Evolutionary conservation across 176 grass and related monocot genomes (phyloP), one percentile per base, ranked within the genome.

Genomic region (Ensete glaucum): DNA sequence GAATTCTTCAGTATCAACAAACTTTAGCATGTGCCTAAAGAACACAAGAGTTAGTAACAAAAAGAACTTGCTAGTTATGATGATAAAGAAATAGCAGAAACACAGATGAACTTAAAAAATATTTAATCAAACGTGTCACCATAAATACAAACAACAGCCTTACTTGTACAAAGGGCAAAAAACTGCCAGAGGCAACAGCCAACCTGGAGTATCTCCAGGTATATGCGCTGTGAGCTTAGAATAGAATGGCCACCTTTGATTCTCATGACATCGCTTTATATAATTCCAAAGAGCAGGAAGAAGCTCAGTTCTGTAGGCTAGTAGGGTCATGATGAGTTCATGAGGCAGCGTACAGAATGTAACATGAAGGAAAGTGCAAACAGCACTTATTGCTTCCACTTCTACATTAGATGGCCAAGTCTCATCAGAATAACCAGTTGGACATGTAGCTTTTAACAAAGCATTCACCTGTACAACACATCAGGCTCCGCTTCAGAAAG

Each of bases 111-210:
- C 19, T 12, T 52, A 15, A 20, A 17, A 52, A 19, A 11, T 15
- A 16, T 8, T 15, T 70, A 26, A 29, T 34, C 49, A 51, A 59
- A 14, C 10, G 8, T 21, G 49, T 69, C 9, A 13, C 48, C 34
- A 70, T 25, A 52, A 52, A 64, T 26, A 54, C 6, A 54, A 66
- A 49, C 49, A 52, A n/a, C 20, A 63, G 70, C 1, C 84, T 77
- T 89, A 99, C 95, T 84, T 99, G 84, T 99, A 99, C 81, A 99
- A 86, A 84, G 95, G 95, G 82, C 86, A 99, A 73, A 99, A 99
- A 81, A 99, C 95, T 16, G 95, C 86, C 34, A 99, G 74, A 29
- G 95, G 95, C 60, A 99, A 84, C 16, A 99, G 86, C 95, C 95
- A 99, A 76, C 83, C 88, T 58, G 86, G 90, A 73, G 72, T 26